Conservation (phyloP, 1,284 basidiomycete genomes). For the Gymnopus androsaceus region DNA sequence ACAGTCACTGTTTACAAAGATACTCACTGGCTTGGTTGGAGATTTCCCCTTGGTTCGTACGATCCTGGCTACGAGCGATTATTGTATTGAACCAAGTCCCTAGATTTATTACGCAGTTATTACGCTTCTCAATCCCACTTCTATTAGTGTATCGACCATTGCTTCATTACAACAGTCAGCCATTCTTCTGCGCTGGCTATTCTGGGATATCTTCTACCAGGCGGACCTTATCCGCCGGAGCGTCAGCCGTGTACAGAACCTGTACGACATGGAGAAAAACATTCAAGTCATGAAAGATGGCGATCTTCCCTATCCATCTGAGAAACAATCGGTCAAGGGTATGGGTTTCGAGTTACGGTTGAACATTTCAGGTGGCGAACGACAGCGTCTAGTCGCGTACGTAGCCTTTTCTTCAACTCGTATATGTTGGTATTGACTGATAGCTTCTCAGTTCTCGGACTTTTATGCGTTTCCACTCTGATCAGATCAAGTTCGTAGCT, state of each 20-base stretch:
- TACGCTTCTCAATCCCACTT: slow-evolving; percentile 22
- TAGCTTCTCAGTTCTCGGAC: slow-evolving; percentile 36
- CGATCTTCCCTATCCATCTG: slow-evolving; percentile 21
- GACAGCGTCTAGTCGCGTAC: slow-evolving; percentile 48
- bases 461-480: slow-evolving; percentile 39
- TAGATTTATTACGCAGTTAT: slow-evolving; percentile 32
- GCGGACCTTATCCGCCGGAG: not conserved
- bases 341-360: too few species aligned
- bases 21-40: slow-evolving; percentile 4
- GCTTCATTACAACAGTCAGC: slow-evolving; percentile 13
- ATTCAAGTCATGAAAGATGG: slow-evolving; percentile 17
- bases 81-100: slow-evolving; percentile 7
- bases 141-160: slow-evolving; percentile 10
- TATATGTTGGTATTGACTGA: not conserved
- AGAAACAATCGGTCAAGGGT: slow-evolving; percentile 26
- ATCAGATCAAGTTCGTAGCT: slow-evolving; percentile 35
- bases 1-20: not conserved
- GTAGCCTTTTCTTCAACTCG: slow-evolving; percentile 25
- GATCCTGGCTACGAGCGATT: not conserved
- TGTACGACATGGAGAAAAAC: slow-evolving; percentile 12
- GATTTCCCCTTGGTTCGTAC: slow-evolving; percentile 32
- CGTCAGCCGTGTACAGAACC: slow-evolving; percentile 9
- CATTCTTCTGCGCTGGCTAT: slow-evolving; percentile 5
- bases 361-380: slow-evolving; percentile 39
- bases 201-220: slow-evolving; percentile 11